phyloP scores from a whole-genome alignment of 805 yeast genomes.

The Wickerhamiella galacta region DNA sequence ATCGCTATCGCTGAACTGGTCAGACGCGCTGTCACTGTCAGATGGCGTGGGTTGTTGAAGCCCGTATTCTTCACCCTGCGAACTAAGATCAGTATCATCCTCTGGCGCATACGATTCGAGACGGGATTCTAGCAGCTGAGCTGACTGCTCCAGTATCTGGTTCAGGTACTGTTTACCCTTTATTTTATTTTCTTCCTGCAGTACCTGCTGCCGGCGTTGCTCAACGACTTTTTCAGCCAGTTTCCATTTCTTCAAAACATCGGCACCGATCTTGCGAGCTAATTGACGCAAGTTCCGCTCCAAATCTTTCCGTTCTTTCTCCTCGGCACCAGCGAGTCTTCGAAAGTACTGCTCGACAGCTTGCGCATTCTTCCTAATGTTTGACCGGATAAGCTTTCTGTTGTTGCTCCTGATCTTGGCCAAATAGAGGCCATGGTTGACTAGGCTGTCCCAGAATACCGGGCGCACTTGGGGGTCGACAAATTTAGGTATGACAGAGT shows the following conservation, averaged over 20 bases:
- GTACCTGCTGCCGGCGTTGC: slow-evolving; percentile 47
- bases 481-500: slow-evolving; percentile 25
- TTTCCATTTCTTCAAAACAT: slow-evolving; percentile 81
- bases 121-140: slow-evolving; percentile 78
- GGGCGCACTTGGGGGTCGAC: slow-evolving; percentile 31
- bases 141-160: slow-evolving; percentile 79
- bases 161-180: slow-evolving; percentile 78
- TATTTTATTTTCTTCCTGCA: slow-evolving; percentile 57
- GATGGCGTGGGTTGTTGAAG: slow-evolving; percentile 9
- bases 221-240: slow-evolving; percentile 65
- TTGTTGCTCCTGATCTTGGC: slow-evolving; percentile 54
- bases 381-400: slow-evolving; percentile 45
- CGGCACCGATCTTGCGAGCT: slow-evolving; percentile 68
- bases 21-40: slow-evolving; percentile 1
- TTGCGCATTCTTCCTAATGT: slow-evolving; percentile 54
- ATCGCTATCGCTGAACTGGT: slow-evolving; percentile 9
- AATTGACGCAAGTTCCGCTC: slow-evolving; percentile 52
- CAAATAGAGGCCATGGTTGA: slow-evolving; percentile 58
- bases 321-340: slow-evolving; percentile 75
- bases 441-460: slow-evolving; percentile 55
- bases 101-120: slow-evolving; percentile 24
- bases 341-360: slow-evolving; percentile 81
- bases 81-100: slow-evolving; percentile 12
- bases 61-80: slow-evolving; percentile 21
- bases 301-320: slow-evolving; percentile 55